Conservation (phyloP, 108 stramenopile species). For the Nitzschia sp. region DNA sequence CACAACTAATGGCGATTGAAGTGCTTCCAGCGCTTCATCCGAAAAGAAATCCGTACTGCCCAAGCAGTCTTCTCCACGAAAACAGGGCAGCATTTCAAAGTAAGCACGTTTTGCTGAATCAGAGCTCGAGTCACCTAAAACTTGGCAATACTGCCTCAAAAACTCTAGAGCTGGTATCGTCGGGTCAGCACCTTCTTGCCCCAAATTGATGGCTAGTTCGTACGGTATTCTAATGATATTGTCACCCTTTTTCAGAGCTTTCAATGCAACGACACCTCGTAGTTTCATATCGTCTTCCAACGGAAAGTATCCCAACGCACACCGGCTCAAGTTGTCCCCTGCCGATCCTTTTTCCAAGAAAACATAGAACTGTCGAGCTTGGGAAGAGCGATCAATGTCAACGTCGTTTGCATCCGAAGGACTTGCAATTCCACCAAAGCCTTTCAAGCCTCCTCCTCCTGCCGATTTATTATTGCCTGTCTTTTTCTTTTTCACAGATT, state of each 20-base stretch:
- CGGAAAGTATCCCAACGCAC: slow-evolving; percentile 64
- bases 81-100: slow-evolving; percentile 65
- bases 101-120: slow-evolving; percentile 38
- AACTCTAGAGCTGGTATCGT: slow-evolving; percentile 61
- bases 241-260: slow-evolving; percentile 69
- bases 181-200: slow-evolving; percentile 67
- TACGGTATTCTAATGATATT: slow-evolving; percentile 75
- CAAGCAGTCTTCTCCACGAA: slow-evolving; percentile 56
- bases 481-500: slow-evolving; percentile 30
- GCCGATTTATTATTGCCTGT: slow-evolving; percentile 6
- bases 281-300: slow-evolving; percentile 33
- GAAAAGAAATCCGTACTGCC: slow-evolving; percentile 74
- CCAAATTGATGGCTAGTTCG: slow-evolving; percentile 72
- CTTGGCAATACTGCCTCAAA: slow-evolving; percentile 55
- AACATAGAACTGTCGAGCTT: slow-evolving; percentile 59
- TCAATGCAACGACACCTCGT: slow-evolving; percentile 71
- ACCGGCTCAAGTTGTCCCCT: slow-evolving; percentile 62
- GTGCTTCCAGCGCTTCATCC: slow-evolving; percentile 59
- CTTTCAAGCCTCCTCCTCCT: slow-evolving; percentile 28
- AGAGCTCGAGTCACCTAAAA: neutral
- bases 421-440: slow-evolving; percentile 26
- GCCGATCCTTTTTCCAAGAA: slow-evolving; percentile 55
- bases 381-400: slow-evolving; percentile 57
- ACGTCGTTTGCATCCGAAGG: slow-evolving; percentile 23
- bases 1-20: slow-evolving; percentile 58